Conservation (phyloP, 1,139 yeast species). For the Sugiyamaella japonica region DNA sequence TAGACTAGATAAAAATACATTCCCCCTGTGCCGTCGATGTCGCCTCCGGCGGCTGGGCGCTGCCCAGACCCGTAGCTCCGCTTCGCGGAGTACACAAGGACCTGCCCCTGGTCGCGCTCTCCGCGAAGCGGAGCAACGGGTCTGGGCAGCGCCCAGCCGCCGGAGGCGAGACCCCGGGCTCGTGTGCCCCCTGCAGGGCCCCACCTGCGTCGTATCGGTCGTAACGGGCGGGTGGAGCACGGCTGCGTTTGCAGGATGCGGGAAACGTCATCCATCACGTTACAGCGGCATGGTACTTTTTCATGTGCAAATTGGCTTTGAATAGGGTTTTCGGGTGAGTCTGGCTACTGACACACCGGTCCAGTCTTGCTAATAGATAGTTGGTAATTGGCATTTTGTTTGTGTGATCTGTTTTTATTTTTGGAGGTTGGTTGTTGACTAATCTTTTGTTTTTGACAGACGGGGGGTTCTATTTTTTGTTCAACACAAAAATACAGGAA, state of each 20-base stretch:
- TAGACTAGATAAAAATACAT: conserved; percentile 2
- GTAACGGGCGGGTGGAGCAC: not conserved
- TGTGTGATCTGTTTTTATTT: not conserved
- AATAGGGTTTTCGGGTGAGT: not conserved
- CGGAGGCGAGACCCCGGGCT: not conserved
- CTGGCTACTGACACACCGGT: no score
- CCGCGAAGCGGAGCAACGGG: not conserved
- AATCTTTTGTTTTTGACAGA: not conserved
- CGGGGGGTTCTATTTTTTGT: conserved; percentile 1
- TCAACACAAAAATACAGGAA: conserved; percentile 3
- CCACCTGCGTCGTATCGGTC: conserved; percentile 5
- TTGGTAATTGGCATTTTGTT: no score
- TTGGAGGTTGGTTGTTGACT: not conserved
- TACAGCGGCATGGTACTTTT: not conserved
- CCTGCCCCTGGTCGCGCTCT: no score
- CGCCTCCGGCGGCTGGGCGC: conserved; percentile 13
- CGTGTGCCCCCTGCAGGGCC: not conserved
- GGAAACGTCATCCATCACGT: not conserved
- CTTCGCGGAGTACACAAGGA: no score
- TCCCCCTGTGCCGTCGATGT: not conserved
- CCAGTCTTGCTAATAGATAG: no score
- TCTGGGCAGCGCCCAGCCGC: not conserved
- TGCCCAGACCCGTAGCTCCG: not conserved
- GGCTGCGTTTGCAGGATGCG: not conserved
- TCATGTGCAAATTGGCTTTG: not conserved